Conservation (phyloP, 768 basidiomycete genomes). For the Mycena metata region DNA sequence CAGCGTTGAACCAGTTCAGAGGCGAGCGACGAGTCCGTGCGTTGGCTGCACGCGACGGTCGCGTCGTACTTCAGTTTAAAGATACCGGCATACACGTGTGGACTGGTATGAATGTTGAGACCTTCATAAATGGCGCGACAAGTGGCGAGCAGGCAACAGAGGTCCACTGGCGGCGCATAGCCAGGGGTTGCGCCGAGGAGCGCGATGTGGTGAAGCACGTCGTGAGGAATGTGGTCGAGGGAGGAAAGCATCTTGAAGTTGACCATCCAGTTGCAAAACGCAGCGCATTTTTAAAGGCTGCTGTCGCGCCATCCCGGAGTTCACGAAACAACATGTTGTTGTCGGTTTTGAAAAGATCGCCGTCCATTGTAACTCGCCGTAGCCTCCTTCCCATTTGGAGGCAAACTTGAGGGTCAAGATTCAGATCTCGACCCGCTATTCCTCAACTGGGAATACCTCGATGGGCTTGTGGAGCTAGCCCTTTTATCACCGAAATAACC, state of each 20-base stretch:
- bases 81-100: constrained; percentile 70
- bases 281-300: constrained; percentile 37
- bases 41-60: constrained; percentile 40
- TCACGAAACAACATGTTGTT: constrained; percentile 35
- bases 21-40: constrained; percentile 60
- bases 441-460: constrained; percentile 16
- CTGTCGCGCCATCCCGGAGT: constrained; percentile 29
- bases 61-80: constrained; percentile 66
- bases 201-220: constrained; percentile 71
- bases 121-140: constrained; percentile 58
- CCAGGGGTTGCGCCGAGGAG: constrained; percentile 57
- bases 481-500: constrained; percentile 29
- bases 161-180: constrained; percentile 54
- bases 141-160: constrained; percentile 62
- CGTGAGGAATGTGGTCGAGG: constrained; percentile 65
- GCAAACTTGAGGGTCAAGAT: constrained; percentile 20
- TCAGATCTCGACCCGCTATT: constrained; percentile 21
- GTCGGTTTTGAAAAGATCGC: constrained; percentile 32
- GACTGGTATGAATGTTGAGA: constrained; percentile 58
- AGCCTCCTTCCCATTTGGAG: no score
- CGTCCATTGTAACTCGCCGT: no score
- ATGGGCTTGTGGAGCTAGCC: constrained; percentile 13
- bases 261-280: constrained; percentile 1
- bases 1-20: constrained; percentile 63
- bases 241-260: constrained; percentile 54